These are phyloP conservation scores for Ogataea paradorogensis DNA, from an alignment of 805 yeast species.

Conservation along the genomic window DNA sequence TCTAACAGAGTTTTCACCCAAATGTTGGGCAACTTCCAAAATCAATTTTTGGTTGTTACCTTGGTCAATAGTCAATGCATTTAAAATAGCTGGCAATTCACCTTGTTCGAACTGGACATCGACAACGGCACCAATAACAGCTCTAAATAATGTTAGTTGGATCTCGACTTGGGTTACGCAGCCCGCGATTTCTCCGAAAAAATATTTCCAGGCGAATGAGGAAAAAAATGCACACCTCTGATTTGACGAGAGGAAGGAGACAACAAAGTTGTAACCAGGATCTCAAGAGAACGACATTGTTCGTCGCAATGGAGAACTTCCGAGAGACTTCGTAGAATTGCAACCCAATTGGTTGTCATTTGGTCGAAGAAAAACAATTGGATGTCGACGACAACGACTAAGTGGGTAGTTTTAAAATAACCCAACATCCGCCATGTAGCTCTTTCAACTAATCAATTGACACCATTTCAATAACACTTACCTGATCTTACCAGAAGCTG, in stretches of 20 bases:
- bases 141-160: slow-evolving; percentile 47
- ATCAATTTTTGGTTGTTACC: slow-evolving; percentile 65
- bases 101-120: slow-evolving; percentile 98
- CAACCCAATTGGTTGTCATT: slow-evolving; percentile 1
- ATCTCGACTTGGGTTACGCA: slow-evolving; percentile 17
- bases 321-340: slow-evolving; percentile 2
- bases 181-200: slow-evolving; percentile 19
- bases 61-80: slow-evolving; percentile 87
- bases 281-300: not conserved
- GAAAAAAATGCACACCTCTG: slow-evolving; percentile 19
- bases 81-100: slow-evolving; percentile 93
- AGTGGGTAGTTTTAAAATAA: not conserved
- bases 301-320: not conserved
- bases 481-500: slow-evolving; percentile 82
- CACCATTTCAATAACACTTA: slow-evolving; percentile 41
- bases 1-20: slow-evolving; percentile 99
- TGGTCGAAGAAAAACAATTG: slow-evolving; percentile 3
- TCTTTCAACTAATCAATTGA: slow-evolving; percentile 5
- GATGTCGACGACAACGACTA: not conserved
- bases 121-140: slow-evolving; percentile 99
- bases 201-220: slow-evolving; percentile 15
- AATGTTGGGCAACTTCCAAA: slow-evolving; percentile 98
- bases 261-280: not conserved
- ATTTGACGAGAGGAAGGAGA: slow-evolving; percentile 17
- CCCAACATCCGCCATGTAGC: not conserved